Evolutionary conservation across 345 rosid species (phyloP).

Genomic region (Populus simonii): DNA sequence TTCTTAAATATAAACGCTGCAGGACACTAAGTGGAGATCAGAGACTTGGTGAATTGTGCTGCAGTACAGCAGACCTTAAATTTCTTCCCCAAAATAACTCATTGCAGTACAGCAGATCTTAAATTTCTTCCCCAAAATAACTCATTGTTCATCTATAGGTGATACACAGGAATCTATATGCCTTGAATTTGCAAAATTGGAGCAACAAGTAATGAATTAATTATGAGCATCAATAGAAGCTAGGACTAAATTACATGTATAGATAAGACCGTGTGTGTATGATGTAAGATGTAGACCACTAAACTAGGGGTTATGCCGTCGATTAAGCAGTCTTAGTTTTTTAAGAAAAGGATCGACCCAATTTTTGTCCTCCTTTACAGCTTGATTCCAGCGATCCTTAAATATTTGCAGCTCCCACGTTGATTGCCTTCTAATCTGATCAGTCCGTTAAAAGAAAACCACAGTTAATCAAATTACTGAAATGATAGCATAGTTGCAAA

Average conservation of each 20-base stretch:
- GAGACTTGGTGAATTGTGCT: too few species aligned
- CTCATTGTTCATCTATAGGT: neutral
- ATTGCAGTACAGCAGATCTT: neutral
- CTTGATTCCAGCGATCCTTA: constrained; percentile 72
- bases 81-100: neutral
- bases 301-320: constrained; percentile 11
- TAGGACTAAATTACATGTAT: constrained; percentile 29
- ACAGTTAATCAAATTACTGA: neutral
- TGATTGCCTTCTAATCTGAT: constrained; percentile 89
- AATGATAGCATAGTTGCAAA: neutral
- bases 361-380: constrained; percentile 56
- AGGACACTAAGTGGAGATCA: neutral
- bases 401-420: constrained; percentile 76
- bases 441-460: neutral
- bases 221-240: constrained; percentile 9
- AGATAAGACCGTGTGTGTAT: constrained; percentile 4
- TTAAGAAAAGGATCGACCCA: constrained; percentile 69
- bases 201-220: constrained; percentile 38
- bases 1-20: neutral
- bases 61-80: neutral
- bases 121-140: neutral
- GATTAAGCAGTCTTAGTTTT: constrained; percentile 17
- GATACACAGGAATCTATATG: neutral
- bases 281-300: constrained; percentile 6
- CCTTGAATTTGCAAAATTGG: neutral